Percentiles rank a stretch among this genome's conserved stretches.
Evolutionary conservation across 164 flowering plant species (phyloP).

Genomic region (Annona cherimola): DNA sequence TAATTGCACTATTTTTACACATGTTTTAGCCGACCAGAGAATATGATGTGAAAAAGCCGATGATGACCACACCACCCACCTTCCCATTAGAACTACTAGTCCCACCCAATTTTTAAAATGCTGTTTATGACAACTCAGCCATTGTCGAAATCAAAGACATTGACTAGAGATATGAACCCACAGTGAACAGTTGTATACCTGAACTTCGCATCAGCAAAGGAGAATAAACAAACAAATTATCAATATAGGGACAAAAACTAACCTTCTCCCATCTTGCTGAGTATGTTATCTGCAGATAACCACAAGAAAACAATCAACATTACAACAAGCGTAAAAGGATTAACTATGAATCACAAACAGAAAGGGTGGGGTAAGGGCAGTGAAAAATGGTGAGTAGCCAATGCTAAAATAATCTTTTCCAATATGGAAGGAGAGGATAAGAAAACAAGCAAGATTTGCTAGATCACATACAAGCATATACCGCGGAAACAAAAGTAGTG

Average conservation of each 20-base stretch:
- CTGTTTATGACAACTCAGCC: neutral
- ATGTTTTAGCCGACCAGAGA: no score
- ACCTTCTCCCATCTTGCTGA: conserved; percentile 97
- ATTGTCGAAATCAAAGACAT: neutral
- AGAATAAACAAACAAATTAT: neutral
- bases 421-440: neutral
- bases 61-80: no score
- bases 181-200: neutral
- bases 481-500: neutral
- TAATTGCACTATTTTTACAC: no score
- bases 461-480: neutral
- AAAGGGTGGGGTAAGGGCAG: neutral
- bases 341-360: neutral
- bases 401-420: neutral
- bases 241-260: conserved; percentile 10
- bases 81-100: no score
- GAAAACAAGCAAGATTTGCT: neutral
- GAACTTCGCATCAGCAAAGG: neutral
- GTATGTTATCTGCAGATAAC: conserved; percentile 65
- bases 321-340: no score
- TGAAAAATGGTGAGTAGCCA: neutral
- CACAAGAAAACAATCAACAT: conserved; percentile 1
- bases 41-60: no score
- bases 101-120: no score
- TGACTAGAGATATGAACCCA: neutral